These are phyloP conservation scores for Neurospora sp. DNA, from an alignment of 495 filamentous ascomycete genomes.

Conservation along the genomic window DNA sequence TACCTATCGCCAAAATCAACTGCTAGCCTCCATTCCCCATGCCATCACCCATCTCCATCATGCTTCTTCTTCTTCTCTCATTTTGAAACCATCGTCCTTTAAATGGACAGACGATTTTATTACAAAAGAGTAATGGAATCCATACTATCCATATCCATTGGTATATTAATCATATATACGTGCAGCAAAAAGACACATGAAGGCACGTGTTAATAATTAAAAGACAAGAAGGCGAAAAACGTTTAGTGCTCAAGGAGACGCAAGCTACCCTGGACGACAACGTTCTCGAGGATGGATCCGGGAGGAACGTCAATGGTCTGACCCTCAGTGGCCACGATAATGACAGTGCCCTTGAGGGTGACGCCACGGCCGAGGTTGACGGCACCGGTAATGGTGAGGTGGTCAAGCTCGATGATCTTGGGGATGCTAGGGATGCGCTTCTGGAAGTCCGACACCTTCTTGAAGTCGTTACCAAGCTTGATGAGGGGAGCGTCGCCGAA, in stretches of 20 bases:
- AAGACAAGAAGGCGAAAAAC: neutral
- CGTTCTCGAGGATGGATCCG: slow-evolving; percentile 94
- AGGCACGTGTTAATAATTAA: neutral
- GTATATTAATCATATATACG: neutral
- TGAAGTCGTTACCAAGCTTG: slow-evolving; percentile 98
- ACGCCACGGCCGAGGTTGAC: slow-evolving; percentile 95
- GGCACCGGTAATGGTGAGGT: slow-evolving; percentile 92
- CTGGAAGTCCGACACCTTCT: slow-evolving; percentile 99
- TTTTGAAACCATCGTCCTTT: neutral
- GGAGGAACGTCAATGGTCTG: slow-evolving; percentile 97
- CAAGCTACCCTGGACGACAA: slow-evolving; percentile 96
- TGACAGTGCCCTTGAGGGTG: slow-evolving; percentile 96
- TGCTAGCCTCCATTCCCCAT: neutral
- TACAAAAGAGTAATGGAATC: neutral
- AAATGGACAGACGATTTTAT: neutral
- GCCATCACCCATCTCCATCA: neutral
- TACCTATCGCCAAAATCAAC: neutral
- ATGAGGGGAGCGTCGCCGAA: slow-evolving; percentile 98
- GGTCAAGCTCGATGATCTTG: slow-evolving; percentile 95
- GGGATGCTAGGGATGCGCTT: slow-evolving; percentile 93
- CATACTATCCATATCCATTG: neutral
- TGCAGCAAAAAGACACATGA: neutral
- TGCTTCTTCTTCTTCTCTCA: neutral
- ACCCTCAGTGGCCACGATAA: slow-evolving; percentile 96
- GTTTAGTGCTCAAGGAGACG: slow-evolving; percentile 83